Conservation (phyloP, 306 rosid genomes). For the Rosa chinensis region DNA sequence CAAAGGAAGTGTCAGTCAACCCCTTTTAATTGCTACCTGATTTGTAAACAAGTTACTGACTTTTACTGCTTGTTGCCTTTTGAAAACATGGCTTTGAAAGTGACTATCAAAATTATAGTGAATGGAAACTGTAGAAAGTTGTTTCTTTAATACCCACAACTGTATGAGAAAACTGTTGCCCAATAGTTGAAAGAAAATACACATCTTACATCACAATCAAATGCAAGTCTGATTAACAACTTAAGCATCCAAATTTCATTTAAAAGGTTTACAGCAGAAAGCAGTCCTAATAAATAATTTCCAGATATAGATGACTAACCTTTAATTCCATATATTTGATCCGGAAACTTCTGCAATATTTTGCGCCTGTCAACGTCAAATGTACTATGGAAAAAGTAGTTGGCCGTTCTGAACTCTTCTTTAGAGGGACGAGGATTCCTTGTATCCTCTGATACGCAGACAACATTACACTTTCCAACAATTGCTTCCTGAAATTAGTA, state of each 20-base stretch:
- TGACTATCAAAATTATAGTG: background rate
- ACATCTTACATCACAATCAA: background rate
- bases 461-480: constrained; percentile 55
- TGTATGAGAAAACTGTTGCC: background rate
- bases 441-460: constrained; percentile 57
- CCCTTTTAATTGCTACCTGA: background rate
- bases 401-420: constrained; percentile 39
- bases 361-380: constrained; percentile 40
- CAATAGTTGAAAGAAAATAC: background rate
- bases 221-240: background rate
- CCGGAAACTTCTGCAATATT: constrained; percentile 41
- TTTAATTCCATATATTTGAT: constrained; percentile 39
- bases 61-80: background rate
- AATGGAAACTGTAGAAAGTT: background rate
- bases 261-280: too few relatives aligned
- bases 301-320: constrained; percentile 38
- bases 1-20: background rate
- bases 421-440: constrained; percentile 56
- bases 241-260: background rate
- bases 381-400: constrained; percentile 46
- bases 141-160: background rate
- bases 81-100: background rate
- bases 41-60: background rate
- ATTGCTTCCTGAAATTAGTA: constrained; percentile 51
- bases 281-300: background rate